Conservation (phyloP, 1,284 basidiomycete genomes). For the Moniliophthora roreri region DNA sequence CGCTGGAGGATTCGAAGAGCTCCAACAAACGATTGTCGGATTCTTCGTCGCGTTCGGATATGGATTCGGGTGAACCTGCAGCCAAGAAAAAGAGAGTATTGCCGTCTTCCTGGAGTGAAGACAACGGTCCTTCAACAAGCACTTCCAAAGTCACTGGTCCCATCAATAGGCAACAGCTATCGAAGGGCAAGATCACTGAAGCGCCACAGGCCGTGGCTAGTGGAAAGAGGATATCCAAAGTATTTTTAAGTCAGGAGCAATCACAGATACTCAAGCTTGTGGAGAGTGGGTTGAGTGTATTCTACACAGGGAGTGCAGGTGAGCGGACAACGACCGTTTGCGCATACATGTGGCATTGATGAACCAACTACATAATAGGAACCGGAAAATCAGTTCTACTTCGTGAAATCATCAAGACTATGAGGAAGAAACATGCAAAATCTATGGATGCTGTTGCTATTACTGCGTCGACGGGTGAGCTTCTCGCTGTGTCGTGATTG, state of each 20-base stretch:
- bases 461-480: constrained; percentile 84
- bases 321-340: constrained; percentile 28
- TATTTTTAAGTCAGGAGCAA: constrained; percentile 82
- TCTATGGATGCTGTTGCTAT: constrained; percentile 78
- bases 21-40: constrained; percentile 49
- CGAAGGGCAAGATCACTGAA: constrained; percentile 15
- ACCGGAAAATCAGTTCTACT: constrained; percentile 95
- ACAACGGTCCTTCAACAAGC: constrained; percentile 23
- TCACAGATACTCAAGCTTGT: constrained; percentile 79
- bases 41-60: constrained; percentile 18
- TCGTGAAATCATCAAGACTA: constrained; percentile 80
- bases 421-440: constrained; percentile 52
- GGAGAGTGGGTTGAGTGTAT: constrained; percentile 74
- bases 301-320: constrained; percentile 98
- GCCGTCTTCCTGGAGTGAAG: constrained; percentile 46
- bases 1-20: constrained; percentile 30
- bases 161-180: constrained; percentile 13
- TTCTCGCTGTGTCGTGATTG: background rate
- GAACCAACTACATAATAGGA: constrained; percentile 52
- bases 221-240: constrained; percentile 38
- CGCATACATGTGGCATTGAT: constrained; percentile 4
- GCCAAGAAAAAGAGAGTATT: constrained; percentile 56
- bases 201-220: constrained; percentile 12
- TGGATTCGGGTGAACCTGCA: constrained; percentile 26
- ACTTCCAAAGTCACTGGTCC: constrained; percentile 21